Percentiles rank a stretch among this genome's conserved stretches.
Conservation (phyloP, 352 stramenopile species). For the Sclerospora graminicola region DNA sequence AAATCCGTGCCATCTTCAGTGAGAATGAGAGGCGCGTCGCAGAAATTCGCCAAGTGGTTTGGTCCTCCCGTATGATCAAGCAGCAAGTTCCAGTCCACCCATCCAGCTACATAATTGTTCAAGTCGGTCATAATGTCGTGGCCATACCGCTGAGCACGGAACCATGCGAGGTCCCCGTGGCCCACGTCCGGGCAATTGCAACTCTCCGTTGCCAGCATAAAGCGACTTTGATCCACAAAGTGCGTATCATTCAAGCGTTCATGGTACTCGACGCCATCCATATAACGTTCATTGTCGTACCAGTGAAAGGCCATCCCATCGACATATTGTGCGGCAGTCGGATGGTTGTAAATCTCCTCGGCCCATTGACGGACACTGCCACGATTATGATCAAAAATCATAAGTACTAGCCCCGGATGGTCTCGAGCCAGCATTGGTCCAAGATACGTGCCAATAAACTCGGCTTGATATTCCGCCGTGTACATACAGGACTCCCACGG, state of each 20-base stretch:
- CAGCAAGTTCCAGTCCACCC: slow-evolving; percentile 91
- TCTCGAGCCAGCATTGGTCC: slow-evolving; percentile 73
- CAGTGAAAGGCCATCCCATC: slow-evolving; percentile 86
- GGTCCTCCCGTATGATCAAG: slow-evolving; percentile 81
- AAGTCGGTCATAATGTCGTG: slow-evolving; percentile 88
- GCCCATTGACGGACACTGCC: slow-evolving; percentile 63
- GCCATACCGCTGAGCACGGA: slow-evolving; percentile 76
- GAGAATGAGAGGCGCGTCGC: slow-evolving; percentile 74
- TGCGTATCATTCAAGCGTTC: slow-evolving; percentile 75
- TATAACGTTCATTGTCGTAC: slow-evolving; percentile 48
- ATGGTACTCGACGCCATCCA: slow-evolving; percentile 72
- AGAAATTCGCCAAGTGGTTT: slow-evolving; percentile 80
- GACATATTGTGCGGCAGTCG: slow-evolving; percentile 59
- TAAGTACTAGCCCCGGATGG: slow-evolving; percentile 85
- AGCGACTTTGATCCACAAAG: slow-evolving; percentile 47
- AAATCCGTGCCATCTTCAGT: slow-evolving; percentile 53
- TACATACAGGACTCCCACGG: slow-evolving; percentile 70
- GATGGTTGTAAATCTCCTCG: slow-evolving; percentile 53
- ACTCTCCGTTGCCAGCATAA: slow-evolving; percentile 68
- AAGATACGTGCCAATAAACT: slow-evolving; percentile 81
- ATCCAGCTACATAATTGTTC: slow-evolving; percentile 82
- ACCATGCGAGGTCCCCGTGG: slow-evolving; percentile 54
- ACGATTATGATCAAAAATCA: slow-evolving; percentile 90
- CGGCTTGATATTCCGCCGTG: slow-evolving; percentile 38
- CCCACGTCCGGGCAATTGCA: slow-evolving; percentile 71